A percentile compares a stretch with the other conserved stretches of the same genome.
These are phyloP conservation scores for Magnusiomyces fungicola DNA, from an alignment of 1,139 yeast genomes.

Conservation along the genomic window DNA sequence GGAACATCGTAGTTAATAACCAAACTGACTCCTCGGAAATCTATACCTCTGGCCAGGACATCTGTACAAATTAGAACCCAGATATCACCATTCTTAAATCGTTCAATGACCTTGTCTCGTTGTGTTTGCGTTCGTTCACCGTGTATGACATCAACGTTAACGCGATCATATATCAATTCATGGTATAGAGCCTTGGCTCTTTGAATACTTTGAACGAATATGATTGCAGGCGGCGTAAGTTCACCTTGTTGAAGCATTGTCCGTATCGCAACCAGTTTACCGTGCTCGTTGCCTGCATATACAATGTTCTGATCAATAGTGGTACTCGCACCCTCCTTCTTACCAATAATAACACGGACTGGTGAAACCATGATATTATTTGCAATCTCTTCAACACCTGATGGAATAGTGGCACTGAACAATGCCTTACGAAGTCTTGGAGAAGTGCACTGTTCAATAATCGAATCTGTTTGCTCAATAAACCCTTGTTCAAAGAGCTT, in stretches of 20 bases:
- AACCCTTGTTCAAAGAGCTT: conserved; percentile 86
- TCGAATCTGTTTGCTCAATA: conserved; percentile 83
- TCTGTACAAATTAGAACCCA: conserved; percentile 98
- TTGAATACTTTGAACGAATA: conserved; percentile 83
- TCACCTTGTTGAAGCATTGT: conserved; percentile 82
- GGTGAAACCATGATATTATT: conserved; percentile 78
- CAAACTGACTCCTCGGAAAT: conserved; percentile 89
- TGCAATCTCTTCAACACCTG: conserved; percentile 87
- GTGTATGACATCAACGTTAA: conserved; percentile 92
- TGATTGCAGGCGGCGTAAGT: conserved; percentile 86
- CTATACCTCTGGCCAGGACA: conserved; percentile 93
- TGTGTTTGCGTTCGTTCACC: conserved; percentile 90
- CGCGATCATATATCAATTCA: conserved; percentile 80
- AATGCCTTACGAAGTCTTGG: conserved; percentile 53
- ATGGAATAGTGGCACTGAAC: conserved; percentile 94
- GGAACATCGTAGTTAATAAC: conserved; percentile 98
- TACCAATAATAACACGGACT: conserved; percentile 82
- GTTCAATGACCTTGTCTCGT: conserved; percentile 75
- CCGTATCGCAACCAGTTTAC: conserved; percentile 83
- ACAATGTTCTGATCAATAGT: conserved; percentile 78
- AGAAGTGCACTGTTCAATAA: conserved; percentile 59
- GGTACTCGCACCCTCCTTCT: conserved; percentile 84
- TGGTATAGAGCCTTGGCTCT: conserved; percentile 94
- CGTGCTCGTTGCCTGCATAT: conserved; percentile 91
- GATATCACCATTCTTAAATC: conserved; percentile 80